Evolutionary conservation across 2,329 filamentous ascomycete genomes (phyloP).

Genomic region (Ceratocystis cubensis): DNA sequence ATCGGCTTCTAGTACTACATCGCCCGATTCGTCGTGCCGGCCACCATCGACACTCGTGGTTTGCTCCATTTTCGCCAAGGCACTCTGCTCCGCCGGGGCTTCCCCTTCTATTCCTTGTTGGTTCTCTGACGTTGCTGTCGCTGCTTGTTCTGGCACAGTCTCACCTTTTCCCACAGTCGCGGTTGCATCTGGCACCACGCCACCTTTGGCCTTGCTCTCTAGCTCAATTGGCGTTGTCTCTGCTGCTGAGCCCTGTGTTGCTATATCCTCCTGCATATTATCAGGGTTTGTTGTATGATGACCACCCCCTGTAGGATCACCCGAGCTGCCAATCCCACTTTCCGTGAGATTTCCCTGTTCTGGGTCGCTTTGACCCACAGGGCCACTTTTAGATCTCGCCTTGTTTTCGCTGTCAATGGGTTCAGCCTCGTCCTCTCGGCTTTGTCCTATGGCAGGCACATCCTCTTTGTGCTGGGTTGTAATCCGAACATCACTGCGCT

Average conservation of each 20-base stretch:
- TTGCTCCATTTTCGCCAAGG: background rate
- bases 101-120: background rate
- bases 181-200: background rate
- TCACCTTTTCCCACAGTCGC: background rate
- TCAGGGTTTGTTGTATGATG: background rate
- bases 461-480: background rate
- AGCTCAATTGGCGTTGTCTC: background rate
- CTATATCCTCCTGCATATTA: background rate
- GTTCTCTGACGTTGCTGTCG: constrained; percentile 22
- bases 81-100: background rate
- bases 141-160: background rate
- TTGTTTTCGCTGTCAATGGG: background rate
- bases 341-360: background rate
- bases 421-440: background rate
- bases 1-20: constrained; percentile 70
- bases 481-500: background rate
- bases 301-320: background rate
- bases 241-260: background rate
- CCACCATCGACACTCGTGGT: background rate
- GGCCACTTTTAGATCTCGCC: background rate
- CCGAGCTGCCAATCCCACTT: background rate
- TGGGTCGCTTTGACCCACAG: background rate
- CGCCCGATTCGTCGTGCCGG: constrained; percentile 56
- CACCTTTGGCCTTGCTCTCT: background rate
- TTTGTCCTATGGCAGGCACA: background rate